Base-by-base conservation (phyloP, 179 eudicot genomes). In the Carnegiea gigantea region DNA sequence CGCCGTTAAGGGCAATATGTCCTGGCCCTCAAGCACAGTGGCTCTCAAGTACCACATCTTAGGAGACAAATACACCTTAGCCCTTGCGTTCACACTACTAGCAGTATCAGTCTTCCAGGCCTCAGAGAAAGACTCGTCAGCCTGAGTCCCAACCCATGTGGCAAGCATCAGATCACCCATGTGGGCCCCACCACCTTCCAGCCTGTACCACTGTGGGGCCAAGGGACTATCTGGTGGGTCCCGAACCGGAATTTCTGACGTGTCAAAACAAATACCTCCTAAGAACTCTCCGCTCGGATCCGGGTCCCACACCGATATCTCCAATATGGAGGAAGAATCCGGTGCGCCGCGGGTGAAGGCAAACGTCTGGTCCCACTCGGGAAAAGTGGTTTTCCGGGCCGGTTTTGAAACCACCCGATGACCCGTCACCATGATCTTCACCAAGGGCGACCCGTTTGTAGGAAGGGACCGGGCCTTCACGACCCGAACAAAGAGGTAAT, bases 121-220 rank as follows among this genome's bases (percentile, higher is more conserved):
- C 12, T 95, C 98, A 0, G 96, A 83, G 38, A 94, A 95, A 0
- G 98, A 92, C n/a, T 95, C 98, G 36, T 95, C 99, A 0, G 97
- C 99, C 68, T 96, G 99, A 0, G 99, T 94, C 9, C 99, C 99
- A 0, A 96, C 86, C 99, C 99, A 96, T 60, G 99, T 92, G 77
- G 99, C 99, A 12, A 96, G 92, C 99, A 96, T 96, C 65, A 96
- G 77, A 73, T 96, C 96, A 0, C 93, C 92, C 7, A 78, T 79
- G 78, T 89, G 89, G 76, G 93, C 90, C 54, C 95, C 93, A 44
- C 91, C 96, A 2, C 96, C 99, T 73, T 96, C 99, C 13, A 96
- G 87, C 77, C 99, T 87, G 76, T 96, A 96, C 99, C 99, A 96
- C 57, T 96, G 99, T 5, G 99, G 97, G 80, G 99, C 99, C 89